A percentile compares a stretch with the other conserved stretches of the same genome.
Conservation (phyloP, 768 basidiomycete species). For the Mycena albidolilacea region DNA sequence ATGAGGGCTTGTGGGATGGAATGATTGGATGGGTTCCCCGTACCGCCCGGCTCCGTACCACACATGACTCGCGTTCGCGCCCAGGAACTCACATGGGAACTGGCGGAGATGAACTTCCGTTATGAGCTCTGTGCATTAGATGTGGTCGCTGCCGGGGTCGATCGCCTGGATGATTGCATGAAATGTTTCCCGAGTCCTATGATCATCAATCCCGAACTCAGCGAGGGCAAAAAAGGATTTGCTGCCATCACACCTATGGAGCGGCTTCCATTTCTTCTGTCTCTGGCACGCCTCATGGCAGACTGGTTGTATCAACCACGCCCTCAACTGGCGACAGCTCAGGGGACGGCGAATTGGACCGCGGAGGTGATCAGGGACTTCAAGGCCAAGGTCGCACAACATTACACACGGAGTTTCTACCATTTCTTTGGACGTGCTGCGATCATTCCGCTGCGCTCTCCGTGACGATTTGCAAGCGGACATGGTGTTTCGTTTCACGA, state of each 20-base stretch:
- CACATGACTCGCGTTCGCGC: neutral
- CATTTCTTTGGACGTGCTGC: conserved; percentile 1
- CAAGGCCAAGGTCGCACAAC: neutral
- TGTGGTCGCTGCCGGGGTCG: neutral
- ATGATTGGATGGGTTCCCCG: neutral
- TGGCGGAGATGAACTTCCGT: neutral
- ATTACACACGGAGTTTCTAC: neutral
- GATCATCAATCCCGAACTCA: neutral
- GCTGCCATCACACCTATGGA: neutral
- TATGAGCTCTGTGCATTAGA: neutral
- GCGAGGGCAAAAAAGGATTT: neutral
- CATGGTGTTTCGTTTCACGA: no score
- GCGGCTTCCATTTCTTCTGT: neutral
- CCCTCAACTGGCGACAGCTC: neutral
- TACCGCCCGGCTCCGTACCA: neutral
- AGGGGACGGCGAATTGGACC: neutral
- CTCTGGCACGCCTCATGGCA: neutral
- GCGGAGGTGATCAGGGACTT: neutral
- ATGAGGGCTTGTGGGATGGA: neutral
- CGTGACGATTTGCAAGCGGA: no score
- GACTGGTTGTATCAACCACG: neutral
- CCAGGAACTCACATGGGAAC: neutral
- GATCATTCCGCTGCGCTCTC: conserved; percentile 2
- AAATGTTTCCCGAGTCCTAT: neutral
- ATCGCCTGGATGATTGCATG: neutral